Percentiles rank a stretch among this genome's conserved stretches.
These are phyloP conservation scores for Russula sp. DNA, from an alignment of 768 basidiomycete species.

Conservation along the genomic window DNA sequence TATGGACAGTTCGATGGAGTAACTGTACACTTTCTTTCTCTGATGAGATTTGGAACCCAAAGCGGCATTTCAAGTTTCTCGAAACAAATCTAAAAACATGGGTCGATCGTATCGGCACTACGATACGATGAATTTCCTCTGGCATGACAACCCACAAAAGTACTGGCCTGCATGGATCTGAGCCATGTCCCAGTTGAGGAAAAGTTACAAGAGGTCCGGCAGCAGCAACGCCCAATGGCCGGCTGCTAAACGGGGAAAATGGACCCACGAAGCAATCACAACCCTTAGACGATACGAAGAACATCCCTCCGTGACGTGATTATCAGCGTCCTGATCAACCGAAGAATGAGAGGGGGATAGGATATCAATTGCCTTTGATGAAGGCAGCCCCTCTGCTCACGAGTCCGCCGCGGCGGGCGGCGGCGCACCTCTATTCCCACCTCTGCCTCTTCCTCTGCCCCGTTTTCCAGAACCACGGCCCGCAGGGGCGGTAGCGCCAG, in stretches of 20 bases:
- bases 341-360: too few species aligned
- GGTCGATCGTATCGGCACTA: neutral
- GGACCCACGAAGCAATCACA: too few species aligned
- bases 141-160: neutral
- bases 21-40: too few species aligned
- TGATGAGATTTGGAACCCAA: too few species aligned
- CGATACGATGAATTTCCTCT: neutral
- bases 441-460: constrained; percentile 16
- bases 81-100: neutral
- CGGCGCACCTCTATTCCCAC: constrained; percentile 7
- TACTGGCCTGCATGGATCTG: neutral
- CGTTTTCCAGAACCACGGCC: constrained; percentile 10
- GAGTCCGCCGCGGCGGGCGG: neutral
- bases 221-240: neutral
- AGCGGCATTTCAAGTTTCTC: too few species aligned
- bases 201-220: neutral
- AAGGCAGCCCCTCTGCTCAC: neutral
- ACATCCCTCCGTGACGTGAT: too few species aligned
- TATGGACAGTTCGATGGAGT: too few species aligned
- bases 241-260: neutral
- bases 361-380: too few species aligned
- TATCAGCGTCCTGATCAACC: too few species aligned
- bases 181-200: neutral
- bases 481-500: neutral
- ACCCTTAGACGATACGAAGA: too few species aligned